Percentiles rank a stretch among this genome's conserved stretches.
Evolutionary conservation across 2,329 filamentous ascomycete genomes (phyloP).

Genomic region (Sordariomycetes sp.): DNA sequence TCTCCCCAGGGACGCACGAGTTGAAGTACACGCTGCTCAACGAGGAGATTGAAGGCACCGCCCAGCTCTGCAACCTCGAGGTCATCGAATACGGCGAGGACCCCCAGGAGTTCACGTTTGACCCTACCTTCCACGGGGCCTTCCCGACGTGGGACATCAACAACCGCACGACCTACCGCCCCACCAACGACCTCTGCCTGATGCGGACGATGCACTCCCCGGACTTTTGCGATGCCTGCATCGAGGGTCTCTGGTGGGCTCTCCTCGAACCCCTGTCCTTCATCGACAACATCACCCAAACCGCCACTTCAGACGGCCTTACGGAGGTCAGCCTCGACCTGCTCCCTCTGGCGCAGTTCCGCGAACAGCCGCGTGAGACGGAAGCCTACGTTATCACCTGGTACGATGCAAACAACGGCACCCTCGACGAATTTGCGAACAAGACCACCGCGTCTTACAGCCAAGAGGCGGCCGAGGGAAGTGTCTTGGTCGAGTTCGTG

Average conservation of each 20-base stretch:
- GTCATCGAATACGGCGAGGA: constrained; percentile 15
- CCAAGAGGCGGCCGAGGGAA: constrained; percentile 8
- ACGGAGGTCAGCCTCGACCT: constrained; percentile 14
- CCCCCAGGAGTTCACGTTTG: constrained; percentile 13
- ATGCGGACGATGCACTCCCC: constrained; percentile 17
- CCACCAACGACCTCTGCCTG: constrained; percentile 17
- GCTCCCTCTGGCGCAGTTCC: constrained; percentile 16
- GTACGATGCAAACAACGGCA: constrained; percentile 12
- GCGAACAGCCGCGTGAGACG: constrained; percentile 11
- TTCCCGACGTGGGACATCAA: constrained; percentile 15
- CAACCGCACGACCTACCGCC: constrained; percentile 18
- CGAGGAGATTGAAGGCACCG: constrained; percentile 14
- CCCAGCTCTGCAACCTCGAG: constrained; percentile 19
- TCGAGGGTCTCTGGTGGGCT: constrained; percentile 18
- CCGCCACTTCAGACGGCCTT: constrained; percentile 8
- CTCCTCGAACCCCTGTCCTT: constrained; percentile 14
- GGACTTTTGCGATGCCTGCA: constrained; percentile 18
- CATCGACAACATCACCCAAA: constrained; percentile 16
- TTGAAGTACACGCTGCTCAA: constrained; percentile 15
- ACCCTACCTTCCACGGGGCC: constrained; percentile 12
- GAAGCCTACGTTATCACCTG: constrained; percentile 17
- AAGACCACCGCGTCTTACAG: constrained; percentile 14
- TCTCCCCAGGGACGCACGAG: constrained; percentile 14
- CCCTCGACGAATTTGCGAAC: constrained; percentile 15
- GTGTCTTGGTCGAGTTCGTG: constrained; percentile 16